Base-by-base conservation (phyloP, 108 stramenopile genomes). In the Pseudonitzschia pungens region DNA sequence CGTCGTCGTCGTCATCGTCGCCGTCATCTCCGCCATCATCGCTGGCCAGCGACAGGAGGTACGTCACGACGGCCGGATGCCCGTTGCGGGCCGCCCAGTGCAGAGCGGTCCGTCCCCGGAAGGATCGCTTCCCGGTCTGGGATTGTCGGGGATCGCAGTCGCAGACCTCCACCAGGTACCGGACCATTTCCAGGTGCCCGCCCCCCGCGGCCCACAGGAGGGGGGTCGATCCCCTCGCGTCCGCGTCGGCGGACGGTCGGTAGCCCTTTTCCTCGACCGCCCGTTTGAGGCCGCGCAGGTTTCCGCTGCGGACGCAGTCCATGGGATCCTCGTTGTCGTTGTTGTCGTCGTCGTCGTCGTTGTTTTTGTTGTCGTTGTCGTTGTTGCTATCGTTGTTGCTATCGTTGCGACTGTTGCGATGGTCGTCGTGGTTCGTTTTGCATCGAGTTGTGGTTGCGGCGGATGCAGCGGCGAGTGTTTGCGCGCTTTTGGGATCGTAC, bases 61-160 rank as follows among this genome's bases (percentile, higher is more conserved):
- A 94, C 57, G 78, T 63, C 5, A 92, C 91, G 32, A 89, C 77
- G 16, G 71, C 67, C 54, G 89, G 48, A 71, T 92, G 90, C 0
- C 90, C 94, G 71, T 96, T 96, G 65, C 94, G 72, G 16, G 92
- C 83, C 0, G 92, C 90, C 93, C 92, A 94, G 68, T 94, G 93
- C n/a, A 96, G 71, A 0, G 94, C 80, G 48, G 94, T 93, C 12
- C 92, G 74, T 43, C 89, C 91, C 24, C 68, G 55, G 79, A 94
- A 94, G n/a, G 89, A 87, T 70, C 90, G 74, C 65, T 92, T 90
- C 5, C 86, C 91, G 16, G 70, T 54, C 71, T 91, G 90, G 0
- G 71, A 65, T 60, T 78, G 78, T 57, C 81, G 71, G 14, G 93
- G 88, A 77, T 82, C 69, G 53, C 88, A 91, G 18, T 71, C 72